Conservation (phyloP, 163 green algal genomes). For the Volvox carteri region DNA sequence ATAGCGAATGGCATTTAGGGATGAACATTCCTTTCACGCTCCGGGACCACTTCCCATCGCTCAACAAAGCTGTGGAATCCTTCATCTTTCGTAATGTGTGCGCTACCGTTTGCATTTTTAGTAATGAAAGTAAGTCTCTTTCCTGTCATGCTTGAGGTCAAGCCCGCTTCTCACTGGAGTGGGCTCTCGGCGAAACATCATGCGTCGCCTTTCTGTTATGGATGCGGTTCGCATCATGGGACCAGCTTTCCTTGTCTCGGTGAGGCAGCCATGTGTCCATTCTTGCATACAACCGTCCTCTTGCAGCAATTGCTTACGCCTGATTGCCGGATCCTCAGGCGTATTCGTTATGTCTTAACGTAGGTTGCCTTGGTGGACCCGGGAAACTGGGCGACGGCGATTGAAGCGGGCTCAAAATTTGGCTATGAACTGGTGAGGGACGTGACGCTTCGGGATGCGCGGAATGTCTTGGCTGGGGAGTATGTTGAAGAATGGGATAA, state of each 20-base stretch:
- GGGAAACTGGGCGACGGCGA: conserved; percentile 84
- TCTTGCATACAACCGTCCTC: too few species aligned
- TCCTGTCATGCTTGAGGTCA: not conserved
- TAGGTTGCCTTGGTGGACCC: conserved; percentile 83
- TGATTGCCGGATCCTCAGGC: too few species aligned
- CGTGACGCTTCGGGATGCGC: too few species aligned
- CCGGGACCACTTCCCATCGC: too few species aligned
- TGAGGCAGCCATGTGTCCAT: not conserved
- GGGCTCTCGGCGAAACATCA: not conserved
- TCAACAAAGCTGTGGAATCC: too few species aligned
- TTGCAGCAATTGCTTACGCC: not conserved
- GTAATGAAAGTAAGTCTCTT: not conserved
- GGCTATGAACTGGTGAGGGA: conserved; percentile 67
- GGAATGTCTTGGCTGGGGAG: too few species aligned
- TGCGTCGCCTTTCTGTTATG: conserved; percentile 11
- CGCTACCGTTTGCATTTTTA: too few species aligned
- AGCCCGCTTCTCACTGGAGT: not conserved
- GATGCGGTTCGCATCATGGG: conserved; percentile 68
- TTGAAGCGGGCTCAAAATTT: conserved; percentile 76
- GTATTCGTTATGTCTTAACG: not conserved
- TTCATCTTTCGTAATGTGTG: too few species aligned
- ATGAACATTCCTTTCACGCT: too few species aligned
- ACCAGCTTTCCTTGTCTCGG: conserved; percentile 75
- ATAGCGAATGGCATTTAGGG: too few species aligned
- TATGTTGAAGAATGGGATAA: too few species aligned